Conservation (phyloP, 306 rosid genomes). For the Quercus variabilis region DNA sequence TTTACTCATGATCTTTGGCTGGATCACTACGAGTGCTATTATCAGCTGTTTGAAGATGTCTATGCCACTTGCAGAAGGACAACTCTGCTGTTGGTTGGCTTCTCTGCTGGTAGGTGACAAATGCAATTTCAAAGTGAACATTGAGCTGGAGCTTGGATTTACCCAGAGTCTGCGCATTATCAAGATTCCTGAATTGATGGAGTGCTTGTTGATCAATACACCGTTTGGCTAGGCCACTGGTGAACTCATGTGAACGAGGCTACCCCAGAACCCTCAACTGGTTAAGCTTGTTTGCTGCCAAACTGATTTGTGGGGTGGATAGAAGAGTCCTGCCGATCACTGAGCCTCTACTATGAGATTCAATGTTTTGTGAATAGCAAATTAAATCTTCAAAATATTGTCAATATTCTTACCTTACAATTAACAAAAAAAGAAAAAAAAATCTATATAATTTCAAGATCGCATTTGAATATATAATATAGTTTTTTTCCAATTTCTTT, state of each 20-base stretch:
- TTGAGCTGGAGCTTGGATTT: background rate
- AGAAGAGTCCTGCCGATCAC: background rate
- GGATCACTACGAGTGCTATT: constrained; percentile 4
- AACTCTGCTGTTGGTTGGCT: constrained; percentile 1
- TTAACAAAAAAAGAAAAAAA: too few relatives aligned
- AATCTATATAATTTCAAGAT: too few relatives aligned
- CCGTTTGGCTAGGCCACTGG: background rate
- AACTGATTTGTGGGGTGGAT: background rate
- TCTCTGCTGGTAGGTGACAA: constrained; percentile 10
- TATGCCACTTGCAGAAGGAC: background rate
- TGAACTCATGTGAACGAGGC: background rate
- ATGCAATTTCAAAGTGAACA: constrained; percentile 9
- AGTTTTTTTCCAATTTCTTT: too few relatives aligned
- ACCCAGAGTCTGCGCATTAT: constrained; percentile 2
- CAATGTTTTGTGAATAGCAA: background rate
- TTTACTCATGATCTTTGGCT: background rate
- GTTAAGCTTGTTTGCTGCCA: background rate
- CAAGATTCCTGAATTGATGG: constrained; percentile 19
- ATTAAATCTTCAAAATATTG: background rate
- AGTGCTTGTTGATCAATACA: constrained; percentile 1
- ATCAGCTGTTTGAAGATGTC: constrained; percentile 17
- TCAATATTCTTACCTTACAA: background rate
- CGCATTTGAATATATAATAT: too few relatives aligned
- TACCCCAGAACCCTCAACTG: background rate
- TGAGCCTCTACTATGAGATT: background rate